phyloP scores from a whole-genome alignment of 345 rosid genomes.

The Sisymbrium irio region DNA sequence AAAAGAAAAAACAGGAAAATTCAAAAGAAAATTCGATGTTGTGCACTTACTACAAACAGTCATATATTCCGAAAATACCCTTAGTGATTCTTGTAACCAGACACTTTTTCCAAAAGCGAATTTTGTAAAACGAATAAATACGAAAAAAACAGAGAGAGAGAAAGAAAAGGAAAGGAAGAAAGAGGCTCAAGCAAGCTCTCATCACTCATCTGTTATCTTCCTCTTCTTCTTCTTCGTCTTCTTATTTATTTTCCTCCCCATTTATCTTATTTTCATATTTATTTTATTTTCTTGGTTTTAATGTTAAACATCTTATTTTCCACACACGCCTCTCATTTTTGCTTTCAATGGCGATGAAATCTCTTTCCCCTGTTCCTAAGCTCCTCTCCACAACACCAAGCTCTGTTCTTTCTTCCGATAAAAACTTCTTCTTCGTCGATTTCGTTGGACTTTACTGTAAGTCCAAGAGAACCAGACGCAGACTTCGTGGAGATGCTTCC shows the following conservation, averaged over 20 bases:
- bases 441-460: constrained; percentile 62
- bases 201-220: constrained; percentile 45
- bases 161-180: constrained; percentile 39
- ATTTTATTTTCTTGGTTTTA: not conserved
- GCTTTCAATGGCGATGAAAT: constrained; percentile 42
- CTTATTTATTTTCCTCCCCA: not conserved
- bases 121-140: constrained; percentile 27
- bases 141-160: constrained; percentile 36
- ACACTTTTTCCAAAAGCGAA: constrained; percentile 9
- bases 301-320: constrained; percentile 25
- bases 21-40: constrained; percentile 1
- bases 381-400: constrained; percentile 45
- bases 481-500: constrained; percentile 42
- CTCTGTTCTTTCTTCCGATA: constrained; percentile 44
- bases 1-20: not conserved
- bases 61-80: constrained; percentile 27
- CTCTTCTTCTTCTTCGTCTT: constrained; percentile 32
- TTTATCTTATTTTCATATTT: constrained; percentile 11
- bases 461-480: constrained; percentile 43
- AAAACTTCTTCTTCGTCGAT: constrained; percentile 53
- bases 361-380: constrained; percentile 54
- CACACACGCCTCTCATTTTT: constrained; percentile 31
- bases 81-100: not conserved
- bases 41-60: constrained; percentile 3
- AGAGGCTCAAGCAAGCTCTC: constrained; percentile 28